A percentile compares a stretch with the other conserved stretches of the same genome.
Evolutionary conservation across 345 rosid genomes (phyloP).

Genomic region (Euphorbia peplus): DNA sequence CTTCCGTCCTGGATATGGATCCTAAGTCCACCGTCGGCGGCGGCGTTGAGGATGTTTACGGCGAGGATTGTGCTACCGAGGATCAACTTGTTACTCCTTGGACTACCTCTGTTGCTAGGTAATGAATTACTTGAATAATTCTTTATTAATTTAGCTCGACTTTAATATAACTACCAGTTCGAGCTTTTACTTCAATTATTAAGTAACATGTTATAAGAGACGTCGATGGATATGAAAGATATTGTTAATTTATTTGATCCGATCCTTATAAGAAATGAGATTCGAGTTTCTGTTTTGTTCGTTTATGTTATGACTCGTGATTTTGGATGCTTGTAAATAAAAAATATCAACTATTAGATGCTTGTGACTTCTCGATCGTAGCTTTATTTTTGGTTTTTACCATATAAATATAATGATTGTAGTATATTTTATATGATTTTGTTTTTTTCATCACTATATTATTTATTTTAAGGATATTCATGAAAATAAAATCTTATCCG

Average conservation of each 20-base stretch:
- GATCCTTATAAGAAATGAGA: too few species aligned
- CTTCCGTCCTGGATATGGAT: slow-evolving; percentile 47
- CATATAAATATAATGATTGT: neutral
- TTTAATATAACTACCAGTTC: too few species aligned
- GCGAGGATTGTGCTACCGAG: slow-evolving; percentile 66
- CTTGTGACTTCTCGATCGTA: neutral
- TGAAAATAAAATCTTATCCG: too few species aligned
- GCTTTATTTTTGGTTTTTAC: neutral
- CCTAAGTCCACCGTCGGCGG: slow-evolving; percentile 45
- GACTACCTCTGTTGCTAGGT: slow-evolving; percentile 84
- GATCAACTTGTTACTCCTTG: slow-evolving; percentile 83
- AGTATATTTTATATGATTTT: neutral
- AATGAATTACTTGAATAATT: too few species aligned
- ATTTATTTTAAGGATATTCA: too few species aligned
- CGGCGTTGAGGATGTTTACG: slow-evolving; percentile 61
- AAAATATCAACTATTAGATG: neutral
- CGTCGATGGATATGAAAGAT: too few species aligned
- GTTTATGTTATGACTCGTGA: neutral
- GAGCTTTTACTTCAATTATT: too few species aligned
- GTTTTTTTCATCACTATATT: too few species aligned
- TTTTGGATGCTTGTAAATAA: neutral
- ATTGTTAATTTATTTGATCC: too few species aligned
- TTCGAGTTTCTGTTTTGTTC: neutral
- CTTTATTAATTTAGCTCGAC: too few species aligned
- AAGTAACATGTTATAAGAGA: too few species aligned